Percentiles rank a stretch among this genome's conserved stretches.
Evolutionary conservation across 2,329 filamentous ascomycete species (phyloP).

Genomic region (Coniochaeta hoffmannii): DNA sequence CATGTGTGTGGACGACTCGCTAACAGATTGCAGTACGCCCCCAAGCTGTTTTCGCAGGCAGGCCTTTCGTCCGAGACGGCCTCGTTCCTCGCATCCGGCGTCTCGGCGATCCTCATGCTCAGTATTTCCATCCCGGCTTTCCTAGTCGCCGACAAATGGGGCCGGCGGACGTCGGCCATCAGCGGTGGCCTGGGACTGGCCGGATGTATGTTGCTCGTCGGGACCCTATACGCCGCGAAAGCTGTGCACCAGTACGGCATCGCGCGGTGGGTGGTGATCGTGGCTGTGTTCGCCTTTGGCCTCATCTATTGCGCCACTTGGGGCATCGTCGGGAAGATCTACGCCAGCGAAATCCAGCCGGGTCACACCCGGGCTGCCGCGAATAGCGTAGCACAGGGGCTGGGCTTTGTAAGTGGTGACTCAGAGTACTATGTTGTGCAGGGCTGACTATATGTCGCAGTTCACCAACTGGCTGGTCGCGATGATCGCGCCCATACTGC

Average conservation of each 20-base stretch:
- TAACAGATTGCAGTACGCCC: conserved; percentile 36
- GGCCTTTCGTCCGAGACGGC: conserved; percentile 45
- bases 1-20: not conserved
- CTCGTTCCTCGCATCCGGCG: conserved; percentile 50
- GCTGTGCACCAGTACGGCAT: conserved; percentile 26
- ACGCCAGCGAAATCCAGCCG: conserved; percentile 51
- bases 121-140: conserved; percentile 45
- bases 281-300: conserved; percentile 40
- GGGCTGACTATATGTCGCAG: conserved; percentile 9
- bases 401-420: not conserved
- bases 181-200: conserved; percentile 43
- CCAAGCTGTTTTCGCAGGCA: conserved; percentile 51
- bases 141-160: conserved; percentile 48
- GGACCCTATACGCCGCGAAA: conserved; percentile 38
- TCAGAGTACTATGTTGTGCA: not conserved
- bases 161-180: conserved; percentile 44
- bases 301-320: conserved; percentile 40
- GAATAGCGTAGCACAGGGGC: conserved; percentile 34
- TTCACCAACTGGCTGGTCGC: conserved; percentile 35
- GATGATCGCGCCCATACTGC: conserved; percentile 32
- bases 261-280: conserved; percentile 41
- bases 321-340: conserved; percentile 49
- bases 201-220: conserved; percentile 44
- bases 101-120: conserved; percentile 51
- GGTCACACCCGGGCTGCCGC: conserved; percentile 45